A percentile compares a stretch with the other conserved stretches of the same genome.
Evolutionary conservation across 2,329 filamentous ascomycete genomes (phyloP).

Genomic region (Monosporascus sp.): DNA sequence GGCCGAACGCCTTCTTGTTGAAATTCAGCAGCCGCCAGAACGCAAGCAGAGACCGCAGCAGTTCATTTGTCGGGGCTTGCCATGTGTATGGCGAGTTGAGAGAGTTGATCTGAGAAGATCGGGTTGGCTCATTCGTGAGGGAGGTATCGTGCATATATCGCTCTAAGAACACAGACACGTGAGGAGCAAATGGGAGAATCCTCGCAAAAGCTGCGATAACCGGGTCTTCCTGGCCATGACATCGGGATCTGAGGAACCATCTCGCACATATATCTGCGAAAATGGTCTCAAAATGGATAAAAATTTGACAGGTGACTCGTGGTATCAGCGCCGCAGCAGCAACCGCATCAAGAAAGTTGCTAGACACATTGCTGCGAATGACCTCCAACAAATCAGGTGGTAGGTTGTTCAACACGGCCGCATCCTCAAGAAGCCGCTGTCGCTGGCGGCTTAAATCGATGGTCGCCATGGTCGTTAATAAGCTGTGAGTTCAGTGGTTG

Average conservation of each 20-base stretch:
- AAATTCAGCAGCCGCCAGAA: slow-evolving; percentile 76
- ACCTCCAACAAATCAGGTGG: slow-evolving; percentile 65
- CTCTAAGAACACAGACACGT: slow-evolving; percentile 69
- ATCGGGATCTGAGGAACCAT: slow-evolving; percentile 57
- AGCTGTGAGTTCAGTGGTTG: neutral
- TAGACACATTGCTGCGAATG: slow-evolving; percentile 58
- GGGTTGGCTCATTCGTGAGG: slow-evolving; percentile 10
- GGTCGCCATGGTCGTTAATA: slow-evolving; percentile 40
- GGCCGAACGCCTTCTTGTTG: slow-evolving; percentile 63
- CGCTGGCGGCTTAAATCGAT: slow-evolving; percentile 51
- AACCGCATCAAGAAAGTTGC: slow-evolving; percentile 66
- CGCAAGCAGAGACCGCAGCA: slow-evolving; percentile 52
- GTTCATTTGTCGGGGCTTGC: slow-evolving; percentile 7
- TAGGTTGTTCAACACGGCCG: slow-evolving; percentile 51
- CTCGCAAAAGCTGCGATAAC: slow-evolving; percentile 71
- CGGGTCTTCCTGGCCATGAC: slow-evolving; percentile 31
- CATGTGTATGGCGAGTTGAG: slow-evolving; percentile 12
- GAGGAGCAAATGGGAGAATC: slow-evolving; percentile 75
- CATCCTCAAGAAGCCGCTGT: slow-evolving; percentile 51
- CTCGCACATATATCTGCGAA: slow-evolving; percentile 79
- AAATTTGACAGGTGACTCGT: slow-evolving; percentile 66
- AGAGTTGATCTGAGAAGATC: slow-evolving; percentile 22
- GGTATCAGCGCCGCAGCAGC: slow-evolving; percentile 64
- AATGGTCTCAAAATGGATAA: slow-evolving; percentile 66
- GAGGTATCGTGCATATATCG: slow-evolving; percentile 31